phyloP scores from a whole-genome alignment of 352 stramenopile genomes.

The Phytophthora pisi region DNA sequence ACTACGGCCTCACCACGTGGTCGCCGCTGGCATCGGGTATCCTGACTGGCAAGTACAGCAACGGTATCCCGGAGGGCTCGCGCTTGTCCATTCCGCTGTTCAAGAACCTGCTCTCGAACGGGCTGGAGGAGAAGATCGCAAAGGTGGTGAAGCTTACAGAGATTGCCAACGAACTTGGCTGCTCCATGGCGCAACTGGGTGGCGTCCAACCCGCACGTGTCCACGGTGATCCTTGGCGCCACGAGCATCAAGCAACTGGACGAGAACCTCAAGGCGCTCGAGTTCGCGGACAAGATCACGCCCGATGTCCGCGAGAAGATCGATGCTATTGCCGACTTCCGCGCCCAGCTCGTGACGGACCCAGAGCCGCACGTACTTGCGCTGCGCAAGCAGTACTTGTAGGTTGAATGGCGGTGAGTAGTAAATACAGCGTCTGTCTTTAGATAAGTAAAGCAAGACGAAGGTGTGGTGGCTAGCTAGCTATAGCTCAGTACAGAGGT shows the following conservation, averaged over 20 bases:
- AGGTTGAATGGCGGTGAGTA: background rate
- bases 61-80: constrained; percentile 54
- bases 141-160: constrained; percentile 44
- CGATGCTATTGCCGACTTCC: constrained; percentile 52
- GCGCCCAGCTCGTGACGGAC: constrained; percentile 34
- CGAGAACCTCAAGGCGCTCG: constrained; percentile 61
- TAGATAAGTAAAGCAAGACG: background rate
- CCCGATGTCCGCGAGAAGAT: constrained; percentile 58
- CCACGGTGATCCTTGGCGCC: constrained; percentile 61
- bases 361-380: constrained; percentile 31
- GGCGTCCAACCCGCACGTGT: constrained; percentile 60
- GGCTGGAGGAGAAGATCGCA: constrained; percentile 44
- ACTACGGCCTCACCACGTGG: constrained; percentile 77
- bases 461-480: background rate
- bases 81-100: constrained; percentile 48
- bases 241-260: constrained; percentile 68
- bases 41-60: constrained; percentile 79
- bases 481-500: background rate
- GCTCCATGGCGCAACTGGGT: constrained; percentile 55
- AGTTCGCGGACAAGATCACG: constrained; percentile 57
- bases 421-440: background rate
- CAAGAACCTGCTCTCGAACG: constrained; percentile 51
- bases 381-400: constrained; percentile 33
- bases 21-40: constrained; percentile 66
- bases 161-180: constrained; percentile 67